Evolutionary conservation across 202 grass and related monocot species (phyloP), one percentile per base, ranked within the genome.

Genomic region (Saccharum hybrid): DNA sequence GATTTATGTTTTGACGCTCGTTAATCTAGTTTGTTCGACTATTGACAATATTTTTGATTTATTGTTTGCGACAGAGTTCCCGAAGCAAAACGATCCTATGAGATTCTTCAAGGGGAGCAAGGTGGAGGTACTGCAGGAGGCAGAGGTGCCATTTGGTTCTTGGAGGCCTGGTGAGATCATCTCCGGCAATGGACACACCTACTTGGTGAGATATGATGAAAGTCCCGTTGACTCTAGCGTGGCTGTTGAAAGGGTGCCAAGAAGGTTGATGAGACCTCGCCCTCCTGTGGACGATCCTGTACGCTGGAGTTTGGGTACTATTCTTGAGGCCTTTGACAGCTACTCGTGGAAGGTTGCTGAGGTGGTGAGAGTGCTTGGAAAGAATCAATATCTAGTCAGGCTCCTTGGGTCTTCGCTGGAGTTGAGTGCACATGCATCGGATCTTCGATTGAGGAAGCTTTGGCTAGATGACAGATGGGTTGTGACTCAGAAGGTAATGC

Each of bases 161-260:
- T 98, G 95, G 95, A 86, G 89, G 82, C 91, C 80, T 52, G 90
- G 87, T 10, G 79, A 95, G 77, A 90, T 98, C 28, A 31, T 95
- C 70, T 95, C 90, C 45, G 90, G 92, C 72, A 95, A 98, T 10
- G 95, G 95, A 7, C 88, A 88, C 86, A 90, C 45, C n/a, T 95
- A 95, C 57, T 33, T 77, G 73, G 90, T 98, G 26, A 83, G 71
- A 65, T 95, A 91, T 51, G 56, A 93, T 78, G 36, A 63, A 78
- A 68, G 52, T 74, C 54, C 14, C 1, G 33, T 72, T 76, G 81
- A 79, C 6, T 74, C 28, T 80, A 21, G 71, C 5, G 41, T 72
- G 42, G 71, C 38, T 7, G 66, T 82, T 68, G 92, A 97, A 76
- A 92, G 87, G 82, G 86, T 97, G 54, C 79, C 79, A 68, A 92